phyloP scores from a whole-genome alignment of 2,329 filamentous ascomycete species.

The Madurella fahalii region DNA sequence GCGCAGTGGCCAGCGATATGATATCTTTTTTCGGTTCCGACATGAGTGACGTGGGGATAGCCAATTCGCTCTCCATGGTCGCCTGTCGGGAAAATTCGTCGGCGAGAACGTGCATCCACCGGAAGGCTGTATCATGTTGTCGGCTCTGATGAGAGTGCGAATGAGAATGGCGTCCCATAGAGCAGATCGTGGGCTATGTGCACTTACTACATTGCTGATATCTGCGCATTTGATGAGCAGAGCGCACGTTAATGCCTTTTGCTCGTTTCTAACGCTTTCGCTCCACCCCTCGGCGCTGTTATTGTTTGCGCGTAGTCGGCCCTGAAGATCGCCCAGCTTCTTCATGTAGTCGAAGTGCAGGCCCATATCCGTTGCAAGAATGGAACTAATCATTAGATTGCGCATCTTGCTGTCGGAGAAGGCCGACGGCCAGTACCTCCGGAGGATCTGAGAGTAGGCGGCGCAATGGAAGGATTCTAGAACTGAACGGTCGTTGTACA shows the following conservation, averaged over 20 bases:
- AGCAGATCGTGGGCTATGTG: background rate
- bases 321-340: constrained; percentile 74
- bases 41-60: constrained; percentile 83
- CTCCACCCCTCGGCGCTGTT: constrained; percentile 69
- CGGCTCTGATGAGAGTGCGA: constrained; percentile 58
- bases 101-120: constrained; percentile 92
- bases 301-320: constrained; percentile 64
- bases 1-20: constrained; percentile 76
- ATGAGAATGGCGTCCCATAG: constrained; percentile 11
- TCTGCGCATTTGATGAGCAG: constrained; percentile 96
- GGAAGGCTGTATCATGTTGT: constrained; percentile 72
- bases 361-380: constrained; percentile 95
- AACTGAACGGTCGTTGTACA: constrained; percentile 96
- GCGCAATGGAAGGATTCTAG: constrained; percentile 97
- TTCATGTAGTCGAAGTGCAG: constrained; percentile 97
- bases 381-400: constrained; percentile 93
- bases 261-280: constrained; percentile 68
- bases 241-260: constrained; percentile 78
- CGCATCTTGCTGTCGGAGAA: constrained; percentile 78
- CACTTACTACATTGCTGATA: constrained; percentile 92
- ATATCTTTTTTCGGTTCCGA: constrained; percentile 79
- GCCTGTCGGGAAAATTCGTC: constrained; percentile 94
- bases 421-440: constrained; percentile 82
- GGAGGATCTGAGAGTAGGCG: constrained; percentile 91
- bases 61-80: constrained; percentile 82